Base-by-base conservation (phyloP, 805 yeast genomes). In the Tetrapisispora namnaoensis region DNA sequence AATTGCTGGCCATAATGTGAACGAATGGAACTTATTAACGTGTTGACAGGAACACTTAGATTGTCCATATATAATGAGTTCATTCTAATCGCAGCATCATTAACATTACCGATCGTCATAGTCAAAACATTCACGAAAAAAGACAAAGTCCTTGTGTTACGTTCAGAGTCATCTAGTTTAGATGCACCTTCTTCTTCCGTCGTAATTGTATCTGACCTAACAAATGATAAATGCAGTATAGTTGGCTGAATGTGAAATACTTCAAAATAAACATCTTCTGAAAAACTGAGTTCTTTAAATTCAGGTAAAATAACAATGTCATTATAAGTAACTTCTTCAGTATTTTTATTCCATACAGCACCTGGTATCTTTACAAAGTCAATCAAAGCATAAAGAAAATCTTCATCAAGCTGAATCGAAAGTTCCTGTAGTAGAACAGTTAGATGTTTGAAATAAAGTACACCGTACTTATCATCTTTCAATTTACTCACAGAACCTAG, bases 81-180 rank as follows among this genome's bases (percentile, higher is more conserved):
- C 62, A 93, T 70, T 59, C 84, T 78, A 41, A 93, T 86, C 1
- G 98, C 98, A 0, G 99, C 99, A 66, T 93, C 97, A 62, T 91
- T 91, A 51, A 95, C 86, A 63, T 91, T 93, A 24, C 98, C 99
- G 53, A 93, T 79, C 0, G 99, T 95, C 97, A 91, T 90, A 0
- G 97, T 89, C 51, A 93, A 70, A 37, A 91, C 81, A 63, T 93
- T 88, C 55, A 87, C 73, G 53, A 88, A 79, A 63, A 86, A 84
- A 76, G 83, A 77, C 45, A 90, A 62, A 0, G 93, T 72, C 54
- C 81, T 83, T 42, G 79, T 81, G 2, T 55, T 53, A 18, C 53
- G 57, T 3, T 55, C 51, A 14, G 53, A 44, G 22, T 48, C 50
- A 37, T 51, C 49, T 11, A 42, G 28, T 20, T 42, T 42, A 18